Evolutionary conservation across 805 yeast genomes (phyloP), one percentile per base, ranked within the genome.

Genomic region (Candida dendrica): DNA sequence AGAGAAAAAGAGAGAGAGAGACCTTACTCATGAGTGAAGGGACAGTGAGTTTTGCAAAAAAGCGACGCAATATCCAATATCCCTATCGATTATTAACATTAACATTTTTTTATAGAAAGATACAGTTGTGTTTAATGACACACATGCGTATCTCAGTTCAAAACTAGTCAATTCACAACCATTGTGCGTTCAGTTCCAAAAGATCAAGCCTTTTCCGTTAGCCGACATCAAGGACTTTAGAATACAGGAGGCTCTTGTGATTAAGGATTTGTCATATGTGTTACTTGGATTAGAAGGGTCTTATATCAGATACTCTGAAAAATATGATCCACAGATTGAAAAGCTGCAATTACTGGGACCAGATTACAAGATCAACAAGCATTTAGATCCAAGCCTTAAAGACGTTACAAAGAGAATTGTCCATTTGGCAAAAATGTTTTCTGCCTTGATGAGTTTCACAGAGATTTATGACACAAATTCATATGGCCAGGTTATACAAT

Each of bases 251-350:
- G 81, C 85, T 0, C 68, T 81, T 20, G 71, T 93, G 1, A 67
- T 84, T 14, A 70, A 75, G 44, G 98, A 91, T 58, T 56, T 89
- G 9, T 52, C 88, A 17, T 73, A 72, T 50, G 81, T 85, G 1
- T 58, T 93, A 13, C 50, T 79, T 27, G 95, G 95, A 0, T 61
- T 72, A 22, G 95, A 89, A 58, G 97, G 97, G 1, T 68, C 70
- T 17, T 87, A 84, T 54, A 76, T 91, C 30, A 66, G 89, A 36
- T 87, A 74, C 55, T 72, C 81, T 27, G 83, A 77, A 35, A 66
- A 70, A 17, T 86, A 75, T 53, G 75, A 78, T 51, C 79, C 80
- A 0, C 37, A 41, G 15, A 32, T 48, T 10, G 63, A 59, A 9
- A 65, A 61, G 13, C 66, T 71, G 29, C 58, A 73, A 36, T 61